Evolutionary conservation across 495 filamentous ascomycete species (phyloP).

Genomic region (Patellaria atrata): DNA sequence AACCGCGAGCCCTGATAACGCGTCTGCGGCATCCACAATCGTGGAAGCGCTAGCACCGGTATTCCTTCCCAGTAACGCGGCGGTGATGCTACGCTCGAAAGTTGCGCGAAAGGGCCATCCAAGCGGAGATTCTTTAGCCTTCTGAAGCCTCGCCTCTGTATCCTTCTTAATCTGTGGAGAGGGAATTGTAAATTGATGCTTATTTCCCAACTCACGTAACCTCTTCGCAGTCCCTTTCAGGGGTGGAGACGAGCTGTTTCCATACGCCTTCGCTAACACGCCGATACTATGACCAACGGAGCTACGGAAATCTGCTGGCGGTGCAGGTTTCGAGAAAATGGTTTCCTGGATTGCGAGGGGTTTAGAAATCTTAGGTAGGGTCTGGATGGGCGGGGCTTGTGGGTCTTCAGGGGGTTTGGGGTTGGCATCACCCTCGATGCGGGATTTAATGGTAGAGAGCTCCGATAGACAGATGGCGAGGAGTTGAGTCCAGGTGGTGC

Average conservation of each 20-base stretch:
- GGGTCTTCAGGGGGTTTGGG: conserved; percentile 23
- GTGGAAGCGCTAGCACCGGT: conserved; percentile 46
- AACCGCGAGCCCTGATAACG: conserved; percentile 53
- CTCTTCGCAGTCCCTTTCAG: background rate
- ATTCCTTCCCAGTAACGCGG: conserved; percentile 53
- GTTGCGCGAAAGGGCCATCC: conserved; percentile 60
- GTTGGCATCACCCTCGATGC: conserved; percentile 43
- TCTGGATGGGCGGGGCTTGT: conserved; percentile 25
- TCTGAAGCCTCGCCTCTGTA: conserved; percentile 24
- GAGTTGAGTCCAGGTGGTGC: conserved; percentile 70
- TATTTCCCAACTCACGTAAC: too few relatives aligned
- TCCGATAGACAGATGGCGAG: conserved; percentile 47
- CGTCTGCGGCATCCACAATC: conserved; percentile 56
- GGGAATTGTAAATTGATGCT: conserved; percentile 7
- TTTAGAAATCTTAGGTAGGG: conserved; percentile 17
- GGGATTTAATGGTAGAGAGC: conserved; percentile 49
- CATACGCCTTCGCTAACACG: conserved; percentile 9
- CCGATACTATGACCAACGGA: conserved; percentile 38
- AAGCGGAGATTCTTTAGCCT: conserved; percentile 36
- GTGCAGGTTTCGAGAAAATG: too few relatives aligned
- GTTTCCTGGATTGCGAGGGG: too few relatives aligned
- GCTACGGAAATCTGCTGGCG: conserved; percentile 38
- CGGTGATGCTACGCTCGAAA: conserved; percentile 44
- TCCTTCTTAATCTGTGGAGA: conserved; percentile 28
- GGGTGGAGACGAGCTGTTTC: background rate